phyloP scores from a whole-genome alignment of 805 yeast species.

The Lipomyces yamadae region DNA sequence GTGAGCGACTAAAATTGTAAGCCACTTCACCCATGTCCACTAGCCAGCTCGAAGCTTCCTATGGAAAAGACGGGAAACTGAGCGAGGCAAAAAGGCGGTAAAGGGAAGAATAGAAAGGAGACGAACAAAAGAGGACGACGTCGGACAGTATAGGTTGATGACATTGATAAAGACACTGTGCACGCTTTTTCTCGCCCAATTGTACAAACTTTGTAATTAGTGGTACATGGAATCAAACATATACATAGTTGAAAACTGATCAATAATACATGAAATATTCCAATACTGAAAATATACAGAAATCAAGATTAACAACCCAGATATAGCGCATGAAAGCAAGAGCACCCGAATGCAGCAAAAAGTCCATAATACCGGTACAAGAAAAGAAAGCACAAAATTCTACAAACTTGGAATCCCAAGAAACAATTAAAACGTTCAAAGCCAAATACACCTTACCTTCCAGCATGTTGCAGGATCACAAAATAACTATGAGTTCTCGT shows the following conservation, averaged over 20 bases:
- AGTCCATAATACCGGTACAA: background rate
- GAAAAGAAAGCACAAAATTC: background rate
- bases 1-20: background rate
- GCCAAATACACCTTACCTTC: background rate
- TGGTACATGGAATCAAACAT: background rate
- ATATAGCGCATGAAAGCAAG: background rate
- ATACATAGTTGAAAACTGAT: background rate
- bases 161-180: background rate
- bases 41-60: conserved; percentile 23
- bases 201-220: background rate
- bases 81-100: conserved; percentile 21
- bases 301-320: background rate
- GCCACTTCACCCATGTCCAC: background rate
- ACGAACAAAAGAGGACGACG: background rate
- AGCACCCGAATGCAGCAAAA: conserved; percentile 6
- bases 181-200: background rate
- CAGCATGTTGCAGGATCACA: background rate
- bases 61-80: conserved; percentile 13
- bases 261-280: background rate
- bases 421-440: background rate
- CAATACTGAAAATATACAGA: background rate
- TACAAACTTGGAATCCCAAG: background rate
- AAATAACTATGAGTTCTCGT: conserved; percentile 15
- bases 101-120: background rate
- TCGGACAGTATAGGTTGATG: background rate